A percentile compares a stretch with the other conserved stretches of the same genome.
phyloP scores from a whole-genome alignment of 2,329 filamentous ascomycete genomes.

The Cyphellophora europaea region DNA sequence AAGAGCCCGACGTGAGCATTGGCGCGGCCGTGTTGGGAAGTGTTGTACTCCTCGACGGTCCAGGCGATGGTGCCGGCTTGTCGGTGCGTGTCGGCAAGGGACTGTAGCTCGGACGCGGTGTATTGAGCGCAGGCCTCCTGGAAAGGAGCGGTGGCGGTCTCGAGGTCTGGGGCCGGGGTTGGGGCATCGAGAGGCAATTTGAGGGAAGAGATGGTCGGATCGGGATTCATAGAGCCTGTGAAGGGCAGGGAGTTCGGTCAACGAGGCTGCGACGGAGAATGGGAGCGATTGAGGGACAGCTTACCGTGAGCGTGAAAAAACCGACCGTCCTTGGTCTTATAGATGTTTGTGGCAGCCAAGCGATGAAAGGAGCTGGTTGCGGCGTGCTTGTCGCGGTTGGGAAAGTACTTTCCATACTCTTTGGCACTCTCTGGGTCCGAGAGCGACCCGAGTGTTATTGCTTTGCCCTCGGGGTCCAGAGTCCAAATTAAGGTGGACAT shows the following conservation, averaged over 20 bases:
- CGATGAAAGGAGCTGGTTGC: constrained; percentile 1
- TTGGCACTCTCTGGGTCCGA: not conserved
- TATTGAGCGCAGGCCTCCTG: constrained; percentile 24
- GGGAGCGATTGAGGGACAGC: not conserved
- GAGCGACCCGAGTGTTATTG: constrained; percentile 10
- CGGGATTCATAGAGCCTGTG: constrained; percentile 32
- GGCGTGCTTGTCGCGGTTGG: constrained; percentile 6
- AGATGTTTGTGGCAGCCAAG: constrained; percentile 30
- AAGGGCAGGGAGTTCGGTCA: too few relatives aligned
- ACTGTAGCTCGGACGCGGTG: constrained; percentile 25
- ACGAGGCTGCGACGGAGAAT: not conserved
- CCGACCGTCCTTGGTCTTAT: constrained; percentile 33
- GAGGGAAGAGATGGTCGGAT: constrained; percentile 29
- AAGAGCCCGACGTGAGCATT: constrained; percentile 32
- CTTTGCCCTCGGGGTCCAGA: constrained; percentile 23
- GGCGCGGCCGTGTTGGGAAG: constrained; percentile 31
- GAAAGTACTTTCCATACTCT: constrained; percentile 2
- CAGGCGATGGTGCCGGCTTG: constrained; percentile 32
- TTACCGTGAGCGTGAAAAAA: constrained; percentile 38
- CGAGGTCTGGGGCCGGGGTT: constrained; percentile 14
- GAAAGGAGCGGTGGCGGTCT: constrained; percentile 25
- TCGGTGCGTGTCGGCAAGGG: constrained; percentile 24
- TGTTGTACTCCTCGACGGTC: constrained; percentile 26
- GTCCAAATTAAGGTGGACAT: constrained; percentile 29
- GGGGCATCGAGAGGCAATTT: constrained; percentile 22